A percentile compares a stretch with the other conserved stretches of the same genome.
Conservation (phyloP, 2,329 filamentous ascomycete genomes). For the Cytospora paraplurivora region DNA sequence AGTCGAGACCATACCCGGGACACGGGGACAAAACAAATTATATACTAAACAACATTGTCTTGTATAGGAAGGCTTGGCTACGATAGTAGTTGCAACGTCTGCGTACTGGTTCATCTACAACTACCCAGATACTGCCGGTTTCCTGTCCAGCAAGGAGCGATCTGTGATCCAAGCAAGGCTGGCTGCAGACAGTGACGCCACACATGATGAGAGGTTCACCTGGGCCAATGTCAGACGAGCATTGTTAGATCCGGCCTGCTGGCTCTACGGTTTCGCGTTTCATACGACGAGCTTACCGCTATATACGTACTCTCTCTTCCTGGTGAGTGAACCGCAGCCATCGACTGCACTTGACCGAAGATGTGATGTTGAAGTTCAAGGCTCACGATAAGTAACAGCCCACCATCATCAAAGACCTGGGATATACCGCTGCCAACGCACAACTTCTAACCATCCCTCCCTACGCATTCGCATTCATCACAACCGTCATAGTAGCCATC, state of each 20-base stretch:
- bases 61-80: constrained; percentile 55
- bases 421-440: constrained; percentile 54
- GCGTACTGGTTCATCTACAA: constrained; percentile 67
- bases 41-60: neutral
- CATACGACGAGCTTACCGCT: constrained; percentile 70
- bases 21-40: neutral
- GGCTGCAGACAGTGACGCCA: constrained; percentile 69
- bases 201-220: constrained; percentile 66
- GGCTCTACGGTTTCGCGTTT: constrained; percentile 71
- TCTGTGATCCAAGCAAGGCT: constrained; percentile 63
- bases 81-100: constrained; percentile 51
- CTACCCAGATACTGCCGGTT: constrained; percentile 61
- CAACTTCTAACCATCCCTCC: constrained; percentile 65
- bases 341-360: neutral
- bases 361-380: neutral
- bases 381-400: constrained; percentile 37
- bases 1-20: constrained; percentile 17
- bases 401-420: constrained; percentile 56
- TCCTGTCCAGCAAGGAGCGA: constrained; percentile 57
- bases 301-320: constrained; percentile 58
- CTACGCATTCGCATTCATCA: constrained; percentile 63
- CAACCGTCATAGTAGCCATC: constrained; percentile 60
- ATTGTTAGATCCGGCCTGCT: constrained; percentile 68
- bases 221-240: constrained; percentile 68
- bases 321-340: constrained; percentile 41